Percentiles rank a stretch among this genome's conserved stretches.
Conservation (phyloP, 371 early-diverging fungal genomes). For the Lichtheimia hyalospora region DNA sequence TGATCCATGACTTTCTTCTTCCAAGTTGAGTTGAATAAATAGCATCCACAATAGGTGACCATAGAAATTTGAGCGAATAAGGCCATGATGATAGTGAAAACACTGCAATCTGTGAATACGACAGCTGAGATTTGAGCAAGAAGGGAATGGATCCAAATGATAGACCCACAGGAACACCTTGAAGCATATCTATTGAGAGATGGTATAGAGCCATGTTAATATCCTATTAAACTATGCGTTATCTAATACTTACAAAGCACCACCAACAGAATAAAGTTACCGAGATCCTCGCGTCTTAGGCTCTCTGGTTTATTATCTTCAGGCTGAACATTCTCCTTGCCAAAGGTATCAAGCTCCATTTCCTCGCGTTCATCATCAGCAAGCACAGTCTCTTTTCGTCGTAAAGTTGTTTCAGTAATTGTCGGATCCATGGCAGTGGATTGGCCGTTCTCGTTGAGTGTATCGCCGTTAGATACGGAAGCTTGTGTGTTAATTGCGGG, state of each 20-base stretch:
- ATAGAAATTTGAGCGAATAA: conserved; percentile 88
- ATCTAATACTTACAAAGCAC: conserved; percentile 71
- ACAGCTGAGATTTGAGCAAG: conserved; percentile 86
- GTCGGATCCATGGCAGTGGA: conserved; percentile 38
- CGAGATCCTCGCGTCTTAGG: conserved; percentile 48
- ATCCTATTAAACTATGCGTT: too few species aligned
- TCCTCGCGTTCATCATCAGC: conserved; percentile 40
- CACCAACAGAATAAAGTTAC: conserved; percentile 68
- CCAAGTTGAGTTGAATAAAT: conserved; percentile 80
- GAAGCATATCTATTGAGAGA: conserved; percentile 71
- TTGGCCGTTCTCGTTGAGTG: conserved; percentile 7
- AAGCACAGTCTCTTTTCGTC: conserved; percentile 22
- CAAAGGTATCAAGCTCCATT: conserved; percentile 26
- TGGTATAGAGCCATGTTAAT: background rate
- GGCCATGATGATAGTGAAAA: conserved; percentile 95
- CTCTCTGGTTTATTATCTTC: conserved; percentile 15
- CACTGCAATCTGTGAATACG: conserved; percentile 88
- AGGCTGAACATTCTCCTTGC: background rate
- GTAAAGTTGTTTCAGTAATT: conserved; percentile 27
- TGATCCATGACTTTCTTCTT: conserved; percentile 95
- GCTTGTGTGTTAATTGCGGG: conserved; percentile 4
- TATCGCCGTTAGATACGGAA: background rate
- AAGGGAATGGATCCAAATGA: conserved; percentile 92
- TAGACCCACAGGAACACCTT: conserved; percentile 93
- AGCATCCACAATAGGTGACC: conserved; percentile 97